phyloP scores from a whole-genome alignment of 352 stramenopile genomes.

The Globisporangium irregulare region DNA sequence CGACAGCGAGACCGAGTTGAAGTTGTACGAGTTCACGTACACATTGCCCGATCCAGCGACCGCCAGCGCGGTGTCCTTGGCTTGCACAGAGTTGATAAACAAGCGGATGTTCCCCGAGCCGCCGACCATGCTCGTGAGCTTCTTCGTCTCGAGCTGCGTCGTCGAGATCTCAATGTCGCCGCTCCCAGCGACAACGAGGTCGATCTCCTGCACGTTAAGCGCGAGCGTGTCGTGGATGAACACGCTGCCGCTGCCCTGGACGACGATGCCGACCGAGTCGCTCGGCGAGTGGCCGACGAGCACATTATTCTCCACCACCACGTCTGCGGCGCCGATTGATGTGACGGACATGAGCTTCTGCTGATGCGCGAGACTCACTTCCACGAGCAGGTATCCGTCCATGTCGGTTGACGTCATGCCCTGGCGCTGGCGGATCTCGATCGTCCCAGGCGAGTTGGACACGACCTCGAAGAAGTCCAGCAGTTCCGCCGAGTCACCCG shows the following conservation, averaged over 20 bases:
- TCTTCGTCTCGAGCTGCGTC: slow-evolving; percentile 4
- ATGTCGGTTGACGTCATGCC: background rate
- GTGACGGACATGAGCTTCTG: slow-evolving; percentile 5
- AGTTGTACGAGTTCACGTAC: slow-evolving; percentile 12
- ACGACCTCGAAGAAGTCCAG: slow-evolving; percentile 15
- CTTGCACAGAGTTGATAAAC: slow-evolving; percentile 2
- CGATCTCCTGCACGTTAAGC: slow-evolving; percentile 2
- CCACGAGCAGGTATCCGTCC: slow-evolving; percentile 10
- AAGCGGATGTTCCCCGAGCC: slow-evolving; percentile 8
- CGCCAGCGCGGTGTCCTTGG: background rate
- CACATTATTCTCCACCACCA: slow-evolving; percentile 10
- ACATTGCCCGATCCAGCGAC: slow-evolving; percentile 5
- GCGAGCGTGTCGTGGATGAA: slow-evolving; percentile 7
- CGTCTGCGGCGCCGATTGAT: slow-evolving; percentile 1
- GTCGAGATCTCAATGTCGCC: slow-evolving; percentile 9
- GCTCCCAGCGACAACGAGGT: slow-evolving; percentile 8
- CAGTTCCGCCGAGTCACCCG: slow-evolving; percentile 9
- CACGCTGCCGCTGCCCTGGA: slow-evolving; percentile 11
- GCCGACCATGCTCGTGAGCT: background rate
- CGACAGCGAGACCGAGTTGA: background rate
- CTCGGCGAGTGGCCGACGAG: slow-evolving; percentile 1
- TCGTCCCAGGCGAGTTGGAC: background rate
- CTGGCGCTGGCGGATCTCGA: slow-evolving; percentile 11
- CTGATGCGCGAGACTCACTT: slow-evolving; percentile 3
- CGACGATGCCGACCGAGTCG: background rate